Evolutionary conservation across 1,139 yeast species (phyloP).

Genomic region (Sugiyamaella castrensis): DNA sequence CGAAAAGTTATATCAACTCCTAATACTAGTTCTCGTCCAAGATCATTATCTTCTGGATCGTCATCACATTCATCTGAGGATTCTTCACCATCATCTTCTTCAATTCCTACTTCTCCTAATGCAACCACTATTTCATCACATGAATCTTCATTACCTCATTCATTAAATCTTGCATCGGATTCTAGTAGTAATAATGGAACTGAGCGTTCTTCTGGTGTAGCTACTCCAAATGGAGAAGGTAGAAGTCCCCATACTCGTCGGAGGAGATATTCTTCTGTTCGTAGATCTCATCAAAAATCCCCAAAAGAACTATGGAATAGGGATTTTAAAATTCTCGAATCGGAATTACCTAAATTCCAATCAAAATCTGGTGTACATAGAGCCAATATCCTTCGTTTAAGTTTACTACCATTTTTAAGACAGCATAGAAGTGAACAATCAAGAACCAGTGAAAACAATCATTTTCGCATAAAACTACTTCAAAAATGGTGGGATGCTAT

Average conservation of each 20-base stretch:
- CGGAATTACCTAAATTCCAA: constrained; percentile 30
- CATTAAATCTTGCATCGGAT: constrained; percentile 15
- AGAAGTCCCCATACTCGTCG: not conserved
- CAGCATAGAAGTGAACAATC: constrained; percentile 25
- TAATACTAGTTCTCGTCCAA: not conserved
- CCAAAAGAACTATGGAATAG: constrained; percentile 16
- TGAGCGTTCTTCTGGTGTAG: constrained; percentile 10
- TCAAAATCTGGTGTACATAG: constrained; percentile 54
- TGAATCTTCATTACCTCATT: constrained; percentile 16
- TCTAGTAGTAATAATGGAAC: constrained; percentile 6
- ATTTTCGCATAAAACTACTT: constrained; percentile 39
- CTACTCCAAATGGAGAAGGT: constrained; percentile 3
- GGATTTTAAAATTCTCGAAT: constrained; percentile 29
- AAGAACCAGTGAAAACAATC: constrained; percentile 10
- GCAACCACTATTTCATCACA: constrained; percentile 21
- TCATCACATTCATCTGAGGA: constrained; percentile 5
- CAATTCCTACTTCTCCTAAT: constrained; percentile 18
- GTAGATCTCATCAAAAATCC: constrained; percentile 5
- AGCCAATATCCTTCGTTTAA: constrained; percentile 64
- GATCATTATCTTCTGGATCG: not conserved
- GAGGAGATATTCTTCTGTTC: constrained; percentile 5
- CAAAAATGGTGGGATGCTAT: constrained; percentile 67
- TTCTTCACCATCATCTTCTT: constrained; percentile 10
- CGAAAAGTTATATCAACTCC: constrained; percentile 8
- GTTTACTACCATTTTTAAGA: constrained; percentile 65